Evolutionary conservation across 208 protist species (phyloP).

Genomic region (Trypanosoma avium): DNA sequence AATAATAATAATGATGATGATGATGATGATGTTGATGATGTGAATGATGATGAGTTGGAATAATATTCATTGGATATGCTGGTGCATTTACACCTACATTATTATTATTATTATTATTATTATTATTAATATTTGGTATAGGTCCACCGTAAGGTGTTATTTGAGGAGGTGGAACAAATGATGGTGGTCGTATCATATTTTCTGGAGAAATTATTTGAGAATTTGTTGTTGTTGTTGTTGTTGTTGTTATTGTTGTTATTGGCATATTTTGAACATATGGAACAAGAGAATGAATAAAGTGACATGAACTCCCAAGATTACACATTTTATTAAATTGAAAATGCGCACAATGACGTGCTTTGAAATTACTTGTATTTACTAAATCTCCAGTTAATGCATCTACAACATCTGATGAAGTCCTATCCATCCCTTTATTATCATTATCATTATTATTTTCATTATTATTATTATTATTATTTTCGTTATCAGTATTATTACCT

Average conservation of each 20-base stretch:
- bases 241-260: not conserved
- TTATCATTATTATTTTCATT: constrained; percentile 1
- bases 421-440: not conserved
- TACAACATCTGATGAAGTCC: not conserved
- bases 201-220: too few relatives aligned
- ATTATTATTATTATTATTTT: constrained; percentile 1
- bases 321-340: constrained; percentile 85
- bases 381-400: not conserved
- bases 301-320: constrained; percentile 50
- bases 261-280: constrained; percentile 35
- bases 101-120: too few relatives aligned
- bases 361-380: constrained; percentile 22
- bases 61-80: too few relatives aligned
- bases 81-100: too few relatives aligned
- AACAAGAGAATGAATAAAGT: constrained; percentile 74
- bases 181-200: too few relatives aligned
- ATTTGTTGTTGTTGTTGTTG: constrained; percentile 12
- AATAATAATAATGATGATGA: too few relatives aligned
- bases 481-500: not conserved
- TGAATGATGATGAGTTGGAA: too few relatives aligned
- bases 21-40: too few relatives aligned
- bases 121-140: too few relatives aligned
- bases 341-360: constrained; percentile 70
- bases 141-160: too few relatives aligned
- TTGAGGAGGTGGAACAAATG: too few relatives aligned